Base-by-base conservation (phyloP, 2,329 filamentous ascomycete genomes). In the Albophoma yamanashiensis region DNA sequence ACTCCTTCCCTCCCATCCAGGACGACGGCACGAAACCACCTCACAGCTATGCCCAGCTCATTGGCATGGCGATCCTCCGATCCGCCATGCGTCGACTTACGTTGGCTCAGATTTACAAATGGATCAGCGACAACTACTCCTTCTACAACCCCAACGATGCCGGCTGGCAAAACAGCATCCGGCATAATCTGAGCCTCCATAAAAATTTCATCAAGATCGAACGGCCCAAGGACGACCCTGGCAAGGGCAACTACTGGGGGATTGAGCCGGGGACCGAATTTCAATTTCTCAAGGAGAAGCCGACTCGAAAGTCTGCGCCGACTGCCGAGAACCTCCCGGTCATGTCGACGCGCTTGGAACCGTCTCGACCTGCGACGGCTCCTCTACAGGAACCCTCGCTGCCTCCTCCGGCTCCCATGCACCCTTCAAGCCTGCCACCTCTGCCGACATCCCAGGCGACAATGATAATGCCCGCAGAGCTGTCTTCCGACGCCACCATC, bases 151-250 rank as follows among this genome's bases (percentile, higher is more conserved):
- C 86, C 52, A 84, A 87, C 60, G 92, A 97, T 68, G 86, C 89
- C 14, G 93, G 94, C 64, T 99, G 94, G 94, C 93, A 97, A 75
- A 99, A 99, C 75, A 97, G 94, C 77, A 99, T 99, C 72, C 89
- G 94, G 40, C 94, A 99, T 75, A 99, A 99, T 67, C 85, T 99
- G 40, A 97, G 92, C 70, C 80, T 99, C 53, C 96, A 97, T 80
- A 97, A 97, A 76, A 91, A 90, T 55, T 97, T 97, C 70, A 87
- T 92, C 71, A 97, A 97, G 77, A 89, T 96, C 70, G 92, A 97
- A 74, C 85, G 94, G 61, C 92, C 92, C 60, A 97, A 97, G 79
- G 92, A 97, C 70, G 94, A 97, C 69, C 92, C 93, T 3, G 94
- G 94, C 67, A 97, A 97, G 75, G 94, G 94, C 52, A 93, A 96